A percentile compares a stretch with the other conserved stretches of the same genome.
Evolutionary conservation across 2,329 filamentous ascomycete species (phyloP).

Genomic region (Pseudogymnoascus verrucosus): DNA sequence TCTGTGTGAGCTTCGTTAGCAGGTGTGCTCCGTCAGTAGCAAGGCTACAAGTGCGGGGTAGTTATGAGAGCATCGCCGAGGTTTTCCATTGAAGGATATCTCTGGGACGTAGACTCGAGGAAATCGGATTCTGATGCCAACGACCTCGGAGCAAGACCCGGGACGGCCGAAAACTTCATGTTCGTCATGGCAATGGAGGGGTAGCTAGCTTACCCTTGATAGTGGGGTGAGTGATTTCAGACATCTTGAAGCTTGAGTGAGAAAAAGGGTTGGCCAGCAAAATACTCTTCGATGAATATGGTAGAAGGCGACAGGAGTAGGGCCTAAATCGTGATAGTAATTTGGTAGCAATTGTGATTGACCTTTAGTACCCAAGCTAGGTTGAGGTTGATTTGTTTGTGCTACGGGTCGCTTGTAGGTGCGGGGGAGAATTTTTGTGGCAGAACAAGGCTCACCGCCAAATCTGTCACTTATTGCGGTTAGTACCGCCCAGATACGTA

Average conservation of each 20-base stretch:
- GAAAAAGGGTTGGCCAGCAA: not conserved
- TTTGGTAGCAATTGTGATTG: conserved; percentile 7
- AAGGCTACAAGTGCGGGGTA: conserved; percentile 8
- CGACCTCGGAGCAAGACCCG: not conserved
- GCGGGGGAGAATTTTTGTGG: conserved; percentile 8
- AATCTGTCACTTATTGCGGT: not conserved
- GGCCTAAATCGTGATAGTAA: not conserved
- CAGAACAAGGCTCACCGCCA: not conserved
- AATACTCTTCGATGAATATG: not conserved
- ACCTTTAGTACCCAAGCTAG: conserved; percentile 1
- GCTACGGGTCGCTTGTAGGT: conserved; percentile 1
- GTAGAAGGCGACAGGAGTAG: not conserved
- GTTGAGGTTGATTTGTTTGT: conserved; percentile 3
- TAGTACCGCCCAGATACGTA: not conserved
- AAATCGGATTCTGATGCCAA: not conserved
- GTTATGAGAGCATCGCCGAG: not conserved
- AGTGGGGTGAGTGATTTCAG: conserved; percentile 48
- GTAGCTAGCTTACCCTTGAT: conserved; percentile 45
- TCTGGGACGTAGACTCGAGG: not conserved
- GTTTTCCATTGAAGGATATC: not conserved
- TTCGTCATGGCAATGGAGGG: conserved; percentile 16
- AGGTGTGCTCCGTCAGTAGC: not conserved
- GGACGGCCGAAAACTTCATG: not conserved
- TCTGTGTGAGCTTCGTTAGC: conserved; percentile 45
- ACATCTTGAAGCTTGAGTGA: conserved; percentile 33